Base-by-base conservation (phyloP, 2,329 filamentous ascomycete species). In the Alternaria alternata region DNA sequence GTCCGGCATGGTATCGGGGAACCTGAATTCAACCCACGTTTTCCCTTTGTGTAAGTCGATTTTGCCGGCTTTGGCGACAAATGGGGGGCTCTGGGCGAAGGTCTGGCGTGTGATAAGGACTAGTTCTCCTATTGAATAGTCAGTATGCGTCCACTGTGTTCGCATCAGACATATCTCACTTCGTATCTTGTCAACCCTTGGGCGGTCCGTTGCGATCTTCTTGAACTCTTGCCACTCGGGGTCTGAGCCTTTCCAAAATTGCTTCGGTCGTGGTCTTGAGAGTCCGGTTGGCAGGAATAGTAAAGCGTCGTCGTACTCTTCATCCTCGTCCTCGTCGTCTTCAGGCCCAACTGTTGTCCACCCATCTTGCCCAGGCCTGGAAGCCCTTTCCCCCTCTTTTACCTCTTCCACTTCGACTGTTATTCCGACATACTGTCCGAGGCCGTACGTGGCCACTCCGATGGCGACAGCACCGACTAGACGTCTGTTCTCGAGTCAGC, bases 171-270 rank as follows among this genome's bases (percentile, higher is more conserved):
- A 5, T 51, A 69, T 44, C 60, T 38, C 65, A 78, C 77, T 59
- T 59, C 79, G 76, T 56, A 84, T 78, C 42, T 75, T 77, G 39
- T 77, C 70, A 18, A 80, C 71, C 56, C 78, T 73, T 30, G 75
- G 51, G 26, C 73, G 72, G 65, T 86, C 81, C n/a, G 74, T 77
- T 7, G 81, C 75, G 16, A 85, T 64, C 51, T 79, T 80, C 46
- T 79, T 71, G 56, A 84, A 85, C 54, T 81, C 82, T 67, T 84
- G 80, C 84, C 83, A 85, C 64, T 85, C 84, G 3, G 83, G 82
- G 75, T 85, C 84, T n/a, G 79, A 81, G 24, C 81, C 82, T 66
- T 78, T 81, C 73, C 84, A 85, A 59, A 75, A 84, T 4, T 73
- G 78, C 36, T 72, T 68, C 4, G 78, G 79, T 14, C 22, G 34